Base-by-base conservation (phyloP, 108 stramenopile genomes). In the Cyclotella distinguenda region DNA sequence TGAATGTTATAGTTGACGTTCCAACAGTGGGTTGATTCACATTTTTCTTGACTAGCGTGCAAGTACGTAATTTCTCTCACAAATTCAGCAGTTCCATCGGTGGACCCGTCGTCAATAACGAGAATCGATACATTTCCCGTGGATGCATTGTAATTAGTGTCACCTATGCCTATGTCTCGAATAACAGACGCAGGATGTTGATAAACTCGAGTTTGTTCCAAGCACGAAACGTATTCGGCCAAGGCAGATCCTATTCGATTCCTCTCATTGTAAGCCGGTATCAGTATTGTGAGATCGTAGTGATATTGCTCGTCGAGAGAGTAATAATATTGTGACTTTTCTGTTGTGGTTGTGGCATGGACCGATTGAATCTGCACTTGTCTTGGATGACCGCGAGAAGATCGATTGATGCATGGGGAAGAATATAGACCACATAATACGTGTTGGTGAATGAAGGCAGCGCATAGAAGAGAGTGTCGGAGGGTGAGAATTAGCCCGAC, bases 211-310 rank as follows among this genome's bases (percentile, higher is more conserved):
- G 26, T 48, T 18, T 55, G 19, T 0, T 45, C 36, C 59, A 92
- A 63, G 44, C 75, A 82, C 46, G 71, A 43, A 26, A 63, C 44
- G 51, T 89, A 89, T 10, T 30, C 54, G n/a, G 59, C 44, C 10
- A 92, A 54, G 6, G 91, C 89, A 15, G 51, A 38, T 25, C 64
- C 68, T 36, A 92, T 92, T n/a, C 91, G 83, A 60, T 77, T 16
- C 34, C 47, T 68, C 68, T 92, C 91, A 70, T 92, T 92, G 62
- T 81, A 92, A 0, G 91, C 91, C 32, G 91, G 91, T 27, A 92
- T 68, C 32, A 91, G 51, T 22, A 91, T 72, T 10, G 85, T 84
- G 19, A 91, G 47, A 13, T 76, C 40, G 34, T 71, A 70, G 36
- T 76, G 64, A 34, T 23, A 32, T 22, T 23, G 34, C n/a, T n/a